Evolutionary conservation across 73 alveolate species (phyloP), one percentile per base, ranked within the genome.

Genomic region (Paramecium caudatum): DNA sequence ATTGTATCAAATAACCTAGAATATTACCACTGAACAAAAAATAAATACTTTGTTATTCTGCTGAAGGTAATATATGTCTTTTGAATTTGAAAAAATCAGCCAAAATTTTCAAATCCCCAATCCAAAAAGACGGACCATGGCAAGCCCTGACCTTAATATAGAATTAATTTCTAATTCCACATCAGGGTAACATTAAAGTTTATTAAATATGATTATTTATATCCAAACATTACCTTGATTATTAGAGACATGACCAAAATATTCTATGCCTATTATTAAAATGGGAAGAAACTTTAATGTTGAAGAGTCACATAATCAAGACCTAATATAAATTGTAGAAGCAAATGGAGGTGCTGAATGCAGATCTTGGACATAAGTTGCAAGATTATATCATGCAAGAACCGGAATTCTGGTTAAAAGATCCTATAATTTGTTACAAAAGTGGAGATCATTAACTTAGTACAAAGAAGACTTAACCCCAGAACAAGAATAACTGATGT

Each of bases 61-160:
- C 46, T 10, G 80, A 55, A 27, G 80, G 80, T 55, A 27, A 55
- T 55, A 27, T 55, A 10, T 55, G 80, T 55, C 46, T 55, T 12
- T 27, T 55, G 12, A 55, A 55, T 9, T 23, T 55, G 30, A 55
- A 55, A 27, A 55, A 55, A 43, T 55, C 80, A 1, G 7, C 80
- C 2, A 55, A 55, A 21, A 55, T 55, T 27, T 55, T 55, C 45
- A 55, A 55, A 55, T 27, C 46, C 16, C 45, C 80, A 2, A 55
- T 55, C 12, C n/a, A 55, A 25, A 55, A 55, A 23, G 80, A 55
- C 30, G 80, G 80, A 23, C 8, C 8, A 55, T 55, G 80, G 80
- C 23, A 55, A 55, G 80, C 23, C 10, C 80, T 55, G 13, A 27
- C 46, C 30, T 55, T 27, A 5, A 55, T 55, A 10, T 37, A 55